A percentile compares a stretch with the other conserved stretches of the same genome.
These are phyloP conservation scores for Aspergillus persii DNA, from an alignment of 2,329 filamentous ascomycete genomes.

Conservation along the genomic window DNA sequence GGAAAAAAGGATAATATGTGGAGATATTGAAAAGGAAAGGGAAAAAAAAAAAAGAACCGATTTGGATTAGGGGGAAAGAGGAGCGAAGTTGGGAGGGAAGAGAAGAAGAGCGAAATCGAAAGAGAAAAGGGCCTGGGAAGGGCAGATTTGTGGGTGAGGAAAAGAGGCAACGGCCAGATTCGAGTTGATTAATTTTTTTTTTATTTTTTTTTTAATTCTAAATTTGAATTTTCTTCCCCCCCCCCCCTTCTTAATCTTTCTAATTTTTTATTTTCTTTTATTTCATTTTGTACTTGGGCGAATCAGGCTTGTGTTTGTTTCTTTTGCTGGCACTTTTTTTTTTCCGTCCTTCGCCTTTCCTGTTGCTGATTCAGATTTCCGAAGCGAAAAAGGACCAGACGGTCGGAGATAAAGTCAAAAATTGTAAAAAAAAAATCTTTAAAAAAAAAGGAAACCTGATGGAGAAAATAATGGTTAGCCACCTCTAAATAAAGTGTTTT, in stretches of 20 bases:
- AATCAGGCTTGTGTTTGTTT: background rate
- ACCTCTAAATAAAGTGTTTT: background rate
- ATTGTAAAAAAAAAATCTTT: background rate
- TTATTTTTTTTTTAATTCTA: background rate
- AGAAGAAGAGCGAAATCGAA: slow-evolving; percentile 15
- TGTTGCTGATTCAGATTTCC: background rate
- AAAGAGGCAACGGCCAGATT: slow-evolving; percentile 14
- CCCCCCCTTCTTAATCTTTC: too few relatives aligned
- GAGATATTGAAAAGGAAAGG: slow-evolving; percentile 14
- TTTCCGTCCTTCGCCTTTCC: background rate
- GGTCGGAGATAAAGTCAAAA: slow-evolving; percentile 1
- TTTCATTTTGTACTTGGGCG: background rate
- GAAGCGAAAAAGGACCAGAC: slow-evolving; percentile 3
- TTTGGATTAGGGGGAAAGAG: slow-evolving; percentile 12
- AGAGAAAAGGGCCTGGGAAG: slow-evolving; percentile 11
- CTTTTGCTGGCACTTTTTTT: slow-evolving; percentile 3
- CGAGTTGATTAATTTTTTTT: slow-evolving; percentile 4
- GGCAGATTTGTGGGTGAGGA: slow-evolving; percentile 19
- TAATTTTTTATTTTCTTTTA: background rate
- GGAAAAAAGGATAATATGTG: slow-evolving; percentile 17
- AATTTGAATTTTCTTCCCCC: background rate
- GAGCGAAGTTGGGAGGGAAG: slow-evolving; percentile 7
- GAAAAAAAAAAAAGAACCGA: slow-evolving; percentile 15
- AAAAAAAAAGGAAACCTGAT: slow-evolving; percentile 7
- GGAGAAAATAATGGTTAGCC: background rate